phyloP scores from a whole-genome alignment of 225 moss, liverwort and hornwort genomes.

The Climacium dendroides region DNA sequence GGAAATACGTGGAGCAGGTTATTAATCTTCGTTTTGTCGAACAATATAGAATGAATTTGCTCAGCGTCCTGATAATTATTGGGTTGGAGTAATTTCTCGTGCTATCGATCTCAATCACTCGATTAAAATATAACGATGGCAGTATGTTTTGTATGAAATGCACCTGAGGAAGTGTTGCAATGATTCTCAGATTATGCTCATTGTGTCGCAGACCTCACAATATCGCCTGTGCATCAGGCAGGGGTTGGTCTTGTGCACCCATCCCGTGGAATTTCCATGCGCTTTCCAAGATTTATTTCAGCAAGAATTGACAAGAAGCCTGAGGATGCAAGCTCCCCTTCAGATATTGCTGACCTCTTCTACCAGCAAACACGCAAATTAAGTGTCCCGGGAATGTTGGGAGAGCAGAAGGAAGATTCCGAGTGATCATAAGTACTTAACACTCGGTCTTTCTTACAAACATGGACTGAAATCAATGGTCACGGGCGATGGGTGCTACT shows the following conservation, averaged over 20 bases:
- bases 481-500: background rate
- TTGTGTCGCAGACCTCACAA: conserved; percentile 60
- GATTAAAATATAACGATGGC: background rate
- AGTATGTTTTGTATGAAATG: background rate
- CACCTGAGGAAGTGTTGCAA: background rate
- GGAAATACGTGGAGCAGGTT: conserved; percentile 91
- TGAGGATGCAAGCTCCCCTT: conserved; percentile 59
- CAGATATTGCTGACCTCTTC: conserved; percentile 67
- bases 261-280: conserved; percentile 80
- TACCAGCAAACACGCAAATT: conserved; percentile 73
- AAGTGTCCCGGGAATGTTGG: conserved; percentile 28
- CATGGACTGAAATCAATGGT: background rate
- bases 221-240: conserved; percentile 89
- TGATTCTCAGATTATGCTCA: background rate
- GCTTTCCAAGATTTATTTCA: conserved; percentile 79
- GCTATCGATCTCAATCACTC: background rate
- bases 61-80: background rate
- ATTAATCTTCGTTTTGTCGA: background rate
- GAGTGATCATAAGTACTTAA: background rate
- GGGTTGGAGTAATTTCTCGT: background rate
- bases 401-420: conserved; percentile 14
- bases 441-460: background rate
- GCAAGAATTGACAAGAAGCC: conserved; percentile 70
- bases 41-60: background rate
- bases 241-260: conserved; percentile 77